A percentile compares a stretch with the other conserved stretches of the same genome.
phyloP scores from a whole-genome alignment of 1,139 yeast species.

The Blastobotrys proliferans region DNA sequence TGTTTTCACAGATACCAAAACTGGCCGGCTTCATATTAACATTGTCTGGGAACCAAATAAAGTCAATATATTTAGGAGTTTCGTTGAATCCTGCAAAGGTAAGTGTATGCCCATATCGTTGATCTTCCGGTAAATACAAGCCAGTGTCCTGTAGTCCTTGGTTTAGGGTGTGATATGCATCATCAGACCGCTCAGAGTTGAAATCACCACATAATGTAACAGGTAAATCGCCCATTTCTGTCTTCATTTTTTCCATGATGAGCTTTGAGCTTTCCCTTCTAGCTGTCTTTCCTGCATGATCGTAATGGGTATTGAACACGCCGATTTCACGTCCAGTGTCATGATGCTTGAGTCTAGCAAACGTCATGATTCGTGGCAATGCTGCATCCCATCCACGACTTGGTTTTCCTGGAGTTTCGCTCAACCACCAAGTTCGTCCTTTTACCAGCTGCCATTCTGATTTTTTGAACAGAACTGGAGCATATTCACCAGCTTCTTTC shows the following conservation, averaged over 20 bases:
- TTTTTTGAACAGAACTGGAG: constrained; percentile 42
- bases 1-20: constrained; percentile 47
- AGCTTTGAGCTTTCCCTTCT: constrained; percentile 46
- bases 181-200: constrained; percentile 52
- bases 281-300: constrained; percentile 49
- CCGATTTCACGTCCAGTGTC: constrained; percentile 35
- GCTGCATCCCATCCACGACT: constrained; percentile 54
- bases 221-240: constrained; percentile 26
- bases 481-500: constrained; percentile 41
- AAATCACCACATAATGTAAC: constrained; percentile 44
- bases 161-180: constrained; percentile 44
- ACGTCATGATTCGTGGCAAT: constrained; percentile 44
- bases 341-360: constrained; percentile 17
- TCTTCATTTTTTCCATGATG: constrained; percentile 42
- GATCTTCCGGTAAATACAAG: constrained; percentile 16
- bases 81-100: constrained; percentile 51
- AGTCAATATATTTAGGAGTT: constrained; percentile 44
- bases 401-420: constrained; percentile 38
- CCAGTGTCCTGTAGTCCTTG: constrained; percentile 37
- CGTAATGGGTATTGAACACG: constrained; percentile 57
- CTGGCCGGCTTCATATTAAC: constrained; percentile 32
- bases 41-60: constrained; percentile 43
- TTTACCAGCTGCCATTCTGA: constrained; percentile 40
- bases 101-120: constrained; percentile 42
- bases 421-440: constrained; percentile 30